phyloP scores from a whole-genome alignment of 257 asterid genomes.

The Penstemon eatonii region DNA sequence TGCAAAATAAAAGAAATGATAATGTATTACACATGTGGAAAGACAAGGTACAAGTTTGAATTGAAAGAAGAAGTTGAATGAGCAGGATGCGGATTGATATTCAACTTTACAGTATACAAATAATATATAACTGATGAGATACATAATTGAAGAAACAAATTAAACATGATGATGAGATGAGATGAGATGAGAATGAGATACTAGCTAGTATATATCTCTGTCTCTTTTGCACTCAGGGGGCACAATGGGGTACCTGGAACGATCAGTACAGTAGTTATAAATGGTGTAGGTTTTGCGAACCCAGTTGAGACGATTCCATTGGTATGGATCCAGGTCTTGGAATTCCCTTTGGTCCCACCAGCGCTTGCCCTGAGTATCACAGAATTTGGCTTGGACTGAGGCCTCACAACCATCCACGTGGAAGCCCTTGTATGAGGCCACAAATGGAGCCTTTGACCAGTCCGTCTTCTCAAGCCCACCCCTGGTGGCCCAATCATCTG shows the following conservation, averaged over 20 bases:
- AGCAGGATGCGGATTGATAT: no score
- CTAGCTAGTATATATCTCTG: slow-evolving; percentile 34
- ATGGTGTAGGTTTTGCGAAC: slow-evolving; percentile 57
- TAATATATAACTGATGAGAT: no score
- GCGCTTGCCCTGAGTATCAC: slow-evolving; percentile 56
- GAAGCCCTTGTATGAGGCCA: slow-evolving; percentile 77
- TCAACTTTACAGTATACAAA: no score
- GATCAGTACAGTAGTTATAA: slow-evolving; percentile 70
- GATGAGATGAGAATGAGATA: no score
- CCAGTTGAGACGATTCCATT: slow-evolving; percentile 59
- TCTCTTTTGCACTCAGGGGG: slow-evolving; percentile 66
- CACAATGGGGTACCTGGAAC: slow-evolving; percentile 39
- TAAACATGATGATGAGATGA: no score
- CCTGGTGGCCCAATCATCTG: slow-evolving; percentile 86
- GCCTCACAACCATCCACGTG: slow-evolving; percentile 82
- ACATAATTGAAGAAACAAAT: no score
- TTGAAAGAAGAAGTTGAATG: no score
- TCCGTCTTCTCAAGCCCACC: slow-evolving; percentile 80
- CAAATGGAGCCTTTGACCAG: slow-evolving; percentile 80
- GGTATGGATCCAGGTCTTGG: slow-evolving; percentile 55
- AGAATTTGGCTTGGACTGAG: slow-evolving; percentile 56
- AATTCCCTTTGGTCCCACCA: slow-evolving; percentile 86
- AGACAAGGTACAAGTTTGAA: no score
- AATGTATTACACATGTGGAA: no score
- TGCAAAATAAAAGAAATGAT: no score